Conservation (phyloP, 768 basidiomycete genomes). For the Amanita inopinata region DNA sequence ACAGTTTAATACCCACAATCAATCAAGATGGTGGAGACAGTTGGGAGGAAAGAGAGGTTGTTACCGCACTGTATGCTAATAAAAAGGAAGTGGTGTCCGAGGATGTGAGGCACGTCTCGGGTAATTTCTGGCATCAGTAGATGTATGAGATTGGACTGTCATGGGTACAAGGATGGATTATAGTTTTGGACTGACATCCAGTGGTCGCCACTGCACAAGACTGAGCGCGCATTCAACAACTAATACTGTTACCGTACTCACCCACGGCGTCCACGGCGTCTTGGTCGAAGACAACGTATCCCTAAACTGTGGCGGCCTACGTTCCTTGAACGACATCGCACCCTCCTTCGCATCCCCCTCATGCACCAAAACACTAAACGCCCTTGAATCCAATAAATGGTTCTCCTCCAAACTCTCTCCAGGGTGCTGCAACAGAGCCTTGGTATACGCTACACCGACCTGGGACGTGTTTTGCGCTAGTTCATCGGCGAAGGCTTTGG, state of each 20-base stretch:
- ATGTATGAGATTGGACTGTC: no score
- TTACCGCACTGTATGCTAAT: conserved; percentile 56
- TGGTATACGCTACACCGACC: conserved; percentile 39
- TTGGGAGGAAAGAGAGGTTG: conserved; percentile 56
- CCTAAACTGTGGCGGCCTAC: conserved; percentile 32
- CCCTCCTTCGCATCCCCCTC: conserved; percentile 39
- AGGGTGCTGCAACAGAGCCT: conserved; percentile 41
- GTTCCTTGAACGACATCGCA: conserved; percentile 37
- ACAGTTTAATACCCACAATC: conserved; percentile 64
- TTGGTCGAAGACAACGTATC: conserved; percentile 32
- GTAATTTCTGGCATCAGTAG: no score
- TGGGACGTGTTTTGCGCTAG: conserved; percentile 42
- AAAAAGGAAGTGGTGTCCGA: conserved; percentile 39
- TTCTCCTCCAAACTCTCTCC: conserved; percentile 42
- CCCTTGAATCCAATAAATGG: conserved; percentile 42
- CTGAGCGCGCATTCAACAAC: no score
- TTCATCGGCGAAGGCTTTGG: conserved; percentile 41
- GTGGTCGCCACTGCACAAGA: not conserved
- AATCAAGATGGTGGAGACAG: conserved; percentile 22
- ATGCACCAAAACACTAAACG: conserved; percentile 28
- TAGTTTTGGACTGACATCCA: not conserved
- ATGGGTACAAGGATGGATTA: not conserved
- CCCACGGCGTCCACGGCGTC: conserved; percentile 44
- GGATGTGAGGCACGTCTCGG: conserved; percentile 36
- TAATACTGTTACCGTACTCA: no score